Percentiles rank a stretch among this genome's conserved stretches.
Conservation (phyloP, 371 early-diverging fungal species). For the Chytridium lagenaria region DNA sequence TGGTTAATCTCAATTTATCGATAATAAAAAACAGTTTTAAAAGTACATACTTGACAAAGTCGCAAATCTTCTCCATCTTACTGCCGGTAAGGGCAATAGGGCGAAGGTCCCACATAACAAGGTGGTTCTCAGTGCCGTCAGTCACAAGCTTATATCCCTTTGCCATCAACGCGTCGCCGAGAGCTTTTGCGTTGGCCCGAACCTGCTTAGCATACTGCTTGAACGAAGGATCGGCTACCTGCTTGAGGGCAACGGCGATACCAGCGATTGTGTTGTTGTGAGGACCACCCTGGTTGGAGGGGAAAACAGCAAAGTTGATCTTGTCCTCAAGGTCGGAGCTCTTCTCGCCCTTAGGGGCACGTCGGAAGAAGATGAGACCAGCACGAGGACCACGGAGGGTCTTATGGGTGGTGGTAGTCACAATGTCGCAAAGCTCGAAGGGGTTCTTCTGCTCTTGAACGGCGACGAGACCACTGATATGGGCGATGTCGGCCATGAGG, state of each 20-base stretch:
- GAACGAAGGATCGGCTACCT: conserved; percentile 79
- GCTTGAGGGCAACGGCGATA: conserved; percentile 92
- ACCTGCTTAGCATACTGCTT: conserved; percentile 92
- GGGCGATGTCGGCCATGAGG: conserved; percentile 90
- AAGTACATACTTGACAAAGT: conserved; percentile 76
- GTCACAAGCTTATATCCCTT: conserved; percentile 88
- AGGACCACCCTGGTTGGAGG: conserved; percentile 99
- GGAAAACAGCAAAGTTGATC: conserved; percentile 98
- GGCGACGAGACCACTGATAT: conserved; percentile 87
- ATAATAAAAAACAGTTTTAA: background rate
- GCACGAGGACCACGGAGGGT: conserved; percentile 98
- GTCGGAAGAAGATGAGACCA: conserved; percentile 97
- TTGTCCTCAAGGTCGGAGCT: conserved; percentile 86
- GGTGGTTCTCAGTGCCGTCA: conserved; percentile 96
- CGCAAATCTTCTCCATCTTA: conserved; percentile 96
- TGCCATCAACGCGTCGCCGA: conserved; percentile 77
- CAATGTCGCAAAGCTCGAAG: conserved; percentile 96
- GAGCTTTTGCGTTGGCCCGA: conserved; percentile 82
- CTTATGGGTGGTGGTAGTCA: conserved; percentile 99
- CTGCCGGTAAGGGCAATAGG: conserved; percentile 52
- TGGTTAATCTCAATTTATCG: conserved; percentile 44
- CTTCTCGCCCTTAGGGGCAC: conserved; percentile 66
- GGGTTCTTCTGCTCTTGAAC: conserved; percentile 86
- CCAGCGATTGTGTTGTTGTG: conserved; percentile 99
- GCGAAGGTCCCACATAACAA: conserved; percentile 90